Base-by-base conservation (phyloP, 345 rosid species). In the Hypericum perforatum region DNA sequence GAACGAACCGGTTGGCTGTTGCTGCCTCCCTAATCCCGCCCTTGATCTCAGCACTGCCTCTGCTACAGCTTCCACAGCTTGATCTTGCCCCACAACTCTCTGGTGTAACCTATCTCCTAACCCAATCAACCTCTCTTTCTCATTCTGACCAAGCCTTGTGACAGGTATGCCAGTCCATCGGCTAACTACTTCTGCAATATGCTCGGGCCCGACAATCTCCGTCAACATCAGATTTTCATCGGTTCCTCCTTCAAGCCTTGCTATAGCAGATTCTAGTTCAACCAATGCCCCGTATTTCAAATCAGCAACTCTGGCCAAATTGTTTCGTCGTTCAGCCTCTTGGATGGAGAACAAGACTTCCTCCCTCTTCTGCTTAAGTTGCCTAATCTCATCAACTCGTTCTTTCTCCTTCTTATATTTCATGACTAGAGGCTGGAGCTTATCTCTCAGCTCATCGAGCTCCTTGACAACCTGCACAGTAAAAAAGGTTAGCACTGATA, bases 81-180 rank as follows among this genome's bases (percentile, higher is more conserved):
- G 82, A 54, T 87, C 66, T 61, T 91, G 96, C 9, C 98, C 98
- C 10, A 91, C 95, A 4, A 91, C 92, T 29, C 98, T 81, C 41
- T 52, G 68, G 55, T 90, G 98, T 75, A 86, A 49, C 72, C 96
- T 79, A 16, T 78, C 96, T 36, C 64, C 78, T 39, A 91, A 83
- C 44, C 96, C 96, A 49, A 85, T 76, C 49, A 91, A 39, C 71
- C 89, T 78, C 44, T 78, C 90, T 56, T 85, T 91, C 7, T 87
- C 98, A 37, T 85, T 75, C 72, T 82, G 92, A 22, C 96, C 92
- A 0, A 91, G 96, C 62, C 98, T 81, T 8, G 88, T 85, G 5
- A 91, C 86, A 11, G 98, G 87, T 37, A 91, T 79, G 40, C 98
- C 96, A 13, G 96, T 91, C 96, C 96, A 91, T 2, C 95, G 80